Evolutionary conservation across 129 eudicot genomes (phyloP).

Genomic region (Rutidosis leptorrhynchoides): DNA sequence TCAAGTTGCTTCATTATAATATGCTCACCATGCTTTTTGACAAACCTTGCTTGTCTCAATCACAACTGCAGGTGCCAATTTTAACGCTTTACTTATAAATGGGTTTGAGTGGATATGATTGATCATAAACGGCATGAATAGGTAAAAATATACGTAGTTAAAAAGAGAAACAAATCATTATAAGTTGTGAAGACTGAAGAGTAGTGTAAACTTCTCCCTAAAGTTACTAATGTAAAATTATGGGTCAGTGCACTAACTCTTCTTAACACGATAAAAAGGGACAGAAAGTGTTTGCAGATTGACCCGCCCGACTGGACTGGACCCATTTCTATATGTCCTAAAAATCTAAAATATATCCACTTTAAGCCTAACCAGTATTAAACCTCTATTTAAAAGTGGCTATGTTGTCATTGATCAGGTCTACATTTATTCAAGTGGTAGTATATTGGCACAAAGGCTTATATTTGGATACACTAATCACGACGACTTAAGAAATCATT

Average conservation of each 20-base stretch:
- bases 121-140: not conserved
- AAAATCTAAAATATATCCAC: too few relatives aligned
- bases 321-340: not conserved
- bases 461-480: slow-evolving; percentile 78
- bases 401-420: slow-evolving; percentile 43
- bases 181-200: not conserved
- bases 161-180: not conserved
- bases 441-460: slow-evolving; percentile 88
- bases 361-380: not conserved
- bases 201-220: not conserved
- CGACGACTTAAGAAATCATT: slow-evolving; percentile 78
- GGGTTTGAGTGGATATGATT: not conserved
- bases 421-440: slow-evolving; percentile 92
- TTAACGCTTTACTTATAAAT: not conserved
- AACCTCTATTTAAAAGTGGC: not conserved
- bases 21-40: not conserved
- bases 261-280: not conserved
- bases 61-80: not conserved
- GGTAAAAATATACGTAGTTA: not conserved
- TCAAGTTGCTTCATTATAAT: not conserved
- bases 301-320: not conserved
- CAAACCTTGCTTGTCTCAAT: not conserved
- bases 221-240: not conserved
- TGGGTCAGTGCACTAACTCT: not conserved
- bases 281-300: not conserved